Evolutionary conservation across 805 yeast species (phyloP), one percentile per base, ranked within the genome.

Genomic region (Metschnikowia corniflorae): DNA sequence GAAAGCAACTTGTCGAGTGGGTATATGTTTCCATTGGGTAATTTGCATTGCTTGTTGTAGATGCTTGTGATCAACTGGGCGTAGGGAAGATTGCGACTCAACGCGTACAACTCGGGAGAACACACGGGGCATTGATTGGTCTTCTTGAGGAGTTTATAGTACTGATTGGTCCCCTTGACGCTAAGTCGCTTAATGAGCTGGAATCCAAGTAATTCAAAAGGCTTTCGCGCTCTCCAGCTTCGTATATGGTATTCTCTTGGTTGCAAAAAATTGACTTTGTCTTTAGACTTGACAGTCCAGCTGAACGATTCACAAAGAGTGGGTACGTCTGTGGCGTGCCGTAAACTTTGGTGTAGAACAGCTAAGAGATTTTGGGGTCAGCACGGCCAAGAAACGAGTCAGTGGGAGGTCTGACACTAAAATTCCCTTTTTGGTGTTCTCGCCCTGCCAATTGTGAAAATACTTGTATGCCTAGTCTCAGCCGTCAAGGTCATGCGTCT

Each of bases 21-120:
- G 51, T 80, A 86, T 3, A 87, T 75, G 42, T 82, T 76, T 1
- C 91, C 88, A 57, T 83, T 86, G 0, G 95, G 95, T 33, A 87
- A 60, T 71, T 80, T 77, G 24, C 82, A 82, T 0, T 95, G 95
- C 53, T 86, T 81, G 17, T 82, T 80, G 52, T 80, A 88, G 1
- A 88, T 70, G 39, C 75, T 77, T 2, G 93, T 78, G 14, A 80
- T 78, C 44, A 84, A 83, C 55, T 83, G 91, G 2, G 95, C 89
- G 55, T 65, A 80, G 0, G 97, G 96, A 22, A 87, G 57, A 23
- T 64, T 60, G 20, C 61, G 49, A 19, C 86, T 70, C 31, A 88
- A 55, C 15, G 71, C 67, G 33, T 60, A 70, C 33, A 88, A 66
- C 47, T 82, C 88, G 1, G 78, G 71, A 0, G 89, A 78, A 53